Evolutionary conservation across 2,329 filamentous ascomycete species (phyloP).

Genomic region (Calonectria pauciramosa): DNA sequence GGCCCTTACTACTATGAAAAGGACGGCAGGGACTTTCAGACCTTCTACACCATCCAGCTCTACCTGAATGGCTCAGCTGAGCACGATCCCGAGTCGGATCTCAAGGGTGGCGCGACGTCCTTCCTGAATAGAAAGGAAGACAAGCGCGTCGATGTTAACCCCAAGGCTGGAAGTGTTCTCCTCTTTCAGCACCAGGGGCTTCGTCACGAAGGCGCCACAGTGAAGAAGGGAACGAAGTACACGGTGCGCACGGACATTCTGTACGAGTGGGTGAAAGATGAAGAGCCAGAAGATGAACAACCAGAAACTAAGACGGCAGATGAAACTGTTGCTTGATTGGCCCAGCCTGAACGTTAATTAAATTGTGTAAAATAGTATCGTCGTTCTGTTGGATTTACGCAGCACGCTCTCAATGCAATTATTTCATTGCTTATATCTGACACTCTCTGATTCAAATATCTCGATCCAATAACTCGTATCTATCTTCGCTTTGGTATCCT

Average conservation of each 20-base stretch:
- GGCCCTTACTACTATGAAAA: constrained; percentile 69
- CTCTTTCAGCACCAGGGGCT: constrained; percentile 70
- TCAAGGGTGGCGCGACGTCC: constrained; percentile 68
- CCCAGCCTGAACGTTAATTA: not conserved
- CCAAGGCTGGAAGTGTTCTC: constrained; percentile 69
- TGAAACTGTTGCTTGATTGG: constrained; percentile 3
- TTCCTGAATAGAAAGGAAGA: constrained; percentile 62
- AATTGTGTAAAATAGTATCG: not conserved
- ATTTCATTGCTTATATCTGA: not conserved
- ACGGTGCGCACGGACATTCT: constrained; percentile 70
- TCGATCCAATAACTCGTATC: constrained; percentile 14
- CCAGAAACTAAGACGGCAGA: not conserved
- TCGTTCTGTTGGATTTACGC: no score
- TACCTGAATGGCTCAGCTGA: constrained; percentile 54
- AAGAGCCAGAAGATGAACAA: not conserved
- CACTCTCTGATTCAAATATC: not conserved
- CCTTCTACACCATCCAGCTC: constrained; percentile 69
- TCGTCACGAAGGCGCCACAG: constrained; percentile 67
- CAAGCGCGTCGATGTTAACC: constrained; percentile 65
- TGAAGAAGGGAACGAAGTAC: constrained; percentile 66
- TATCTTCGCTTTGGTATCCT: constrained; percentile 62
- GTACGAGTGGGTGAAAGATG: constrained; percentile 54
- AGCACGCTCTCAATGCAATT: no score
- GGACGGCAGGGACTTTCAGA: constrained; percentile 59
- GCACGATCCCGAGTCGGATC: constrained; percentile 39